Evolutionary conservation across 306 rosid species (phyloP), one percentile per base, ranked within the genome.

Genomic region (Herpetospermum pedunculosum): DNA sequence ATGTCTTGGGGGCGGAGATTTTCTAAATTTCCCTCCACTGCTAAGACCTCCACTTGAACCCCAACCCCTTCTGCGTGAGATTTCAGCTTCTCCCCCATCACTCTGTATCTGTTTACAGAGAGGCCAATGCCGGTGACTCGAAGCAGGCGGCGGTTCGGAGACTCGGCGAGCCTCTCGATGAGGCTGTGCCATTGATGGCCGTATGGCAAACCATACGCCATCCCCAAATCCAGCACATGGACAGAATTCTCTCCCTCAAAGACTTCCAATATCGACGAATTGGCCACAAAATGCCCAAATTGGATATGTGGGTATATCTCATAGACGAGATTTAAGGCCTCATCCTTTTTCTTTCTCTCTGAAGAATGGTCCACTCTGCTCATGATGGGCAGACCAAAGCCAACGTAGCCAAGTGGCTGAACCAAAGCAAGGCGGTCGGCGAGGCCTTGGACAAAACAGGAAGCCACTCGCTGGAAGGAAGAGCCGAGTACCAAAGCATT

Each of bases 241-340:
- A 93, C 82, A 47, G 76, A 87, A 87, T 85, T 83, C 87, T 90
- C 87, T 81, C 94, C 88, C 92, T 89, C 97, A 89, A 93, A 89
- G 93, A 92, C 98, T 93, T 93, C 98, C 87, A 91, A 76, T 84
- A 93, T 89, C 75, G 81, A 75, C 30, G 82, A 71, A 74, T 86
- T 90, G 70, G 94, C 96, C 46, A 90, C 89, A 77, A 82, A 90
- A 75, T 93, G 98, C 54, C 96, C 97, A 50, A 90, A 90, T n/a
- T 86, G 87, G 53, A 93, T 86, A 9, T 93, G 88, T 32, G 98
- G 97, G 75, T 91, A 89, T 32, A 80, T 85, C 16, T 88, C 89
- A 59, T 90, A 90, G 10, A 89, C 89, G 67, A 93, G 86, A 53
- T 81, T 77, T 50, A 85, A 83, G 8, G 97, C 97, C 76, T 90